phyloP scores from a whole-genome alignment of 305 asterid species.

The Fraxinus paxiana region DNA sequence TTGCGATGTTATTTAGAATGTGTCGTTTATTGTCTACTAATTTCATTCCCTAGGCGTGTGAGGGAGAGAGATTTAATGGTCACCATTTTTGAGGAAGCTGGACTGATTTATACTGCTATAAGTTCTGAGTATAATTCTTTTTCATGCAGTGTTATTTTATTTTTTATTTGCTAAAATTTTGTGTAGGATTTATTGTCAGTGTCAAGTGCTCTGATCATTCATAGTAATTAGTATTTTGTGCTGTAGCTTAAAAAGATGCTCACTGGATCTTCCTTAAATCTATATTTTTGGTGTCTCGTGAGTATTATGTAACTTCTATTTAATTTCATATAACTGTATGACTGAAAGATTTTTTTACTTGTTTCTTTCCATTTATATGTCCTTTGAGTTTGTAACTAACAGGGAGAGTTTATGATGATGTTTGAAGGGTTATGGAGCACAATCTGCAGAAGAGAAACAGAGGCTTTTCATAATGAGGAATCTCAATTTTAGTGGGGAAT shows the following conservation, averaged over 20 bases:
- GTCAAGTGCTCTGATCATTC: background rate
- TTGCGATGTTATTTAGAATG: background rate
- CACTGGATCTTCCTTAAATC: background rate
- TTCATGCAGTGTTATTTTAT: background rate
- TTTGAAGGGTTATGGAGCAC: constrained; percentile 91
- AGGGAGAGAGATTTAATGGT: background rate
- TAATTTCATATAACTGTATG: background rate
- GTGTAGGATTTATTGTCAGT: background rate
- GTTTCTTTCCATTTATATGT: background rate
- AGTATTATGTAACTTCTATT: background rate
- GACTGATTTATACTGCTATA: background rate
- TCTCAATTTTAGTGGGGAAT: constrained; percentile 82
- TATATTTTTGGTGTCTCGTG: background rate
- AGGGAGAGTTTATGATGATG: constrained; percentile 29
- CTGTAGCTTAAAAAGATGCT: background rate
- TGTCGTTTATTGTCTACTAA: background rate
- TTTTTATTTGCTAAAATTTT: background rate
- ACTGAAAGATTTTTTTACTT: background rate
- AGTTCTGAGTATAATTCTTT: background rate
- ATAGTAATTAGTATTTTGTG: background rate
- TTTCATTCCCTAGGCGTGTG: background rate
- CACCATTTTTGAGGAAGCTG: background rate
- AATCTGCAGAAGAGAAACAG: constrained; percentile 95
- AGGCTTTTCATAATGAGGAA: constrained; percentile 93
- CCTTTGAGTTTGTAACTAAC: background rate